phyloP scores from a whole-genome alignment of 192 early-diverging fungal genomes.

The Gamsiella multidivaricata region DNA sequence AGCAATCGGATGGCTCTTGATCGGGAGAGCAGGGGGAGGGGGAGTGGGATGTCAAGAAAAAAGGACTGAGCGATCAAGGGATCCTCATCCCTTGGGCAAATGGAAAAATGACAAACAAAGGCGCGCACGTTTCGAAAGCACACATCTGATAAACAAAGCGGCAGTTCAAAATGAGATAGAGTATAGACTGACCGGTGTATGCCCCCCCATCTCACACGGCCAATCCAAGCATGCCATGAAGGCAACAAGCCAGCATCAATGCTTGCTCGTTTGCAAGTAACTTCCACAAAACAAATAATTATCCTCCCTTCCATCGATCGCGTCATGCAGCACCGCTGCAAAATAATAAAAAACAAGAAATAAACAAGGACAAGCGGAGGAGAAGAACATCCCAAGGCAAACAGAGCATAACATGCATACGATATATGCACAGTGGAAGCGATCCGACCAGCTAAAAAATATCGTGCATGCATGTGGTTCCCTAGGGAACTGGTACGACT shows the following conservation, averaged over 20 bases:
- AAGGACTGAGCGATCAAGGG: neutral
- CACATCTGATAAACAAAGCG: neutral
- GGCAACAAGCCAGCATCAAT: neutral
- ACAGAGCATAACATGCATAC: neutral
- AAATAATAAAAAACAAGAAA: neutral
- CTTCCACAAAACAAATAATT: neutral
- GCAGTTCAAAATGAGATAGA: neutral
- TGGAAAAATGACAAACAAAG: neutral
- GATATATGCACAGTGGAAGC: neutral
- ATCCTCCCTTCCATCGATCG: neutral
- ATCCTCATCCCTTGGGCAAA: neutral
- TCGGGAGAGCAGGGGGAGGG: neutral
- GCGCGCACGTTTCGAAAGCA: neutral
- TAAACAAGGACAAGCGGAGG: neutral
- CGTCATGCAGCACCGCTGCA: neutral
- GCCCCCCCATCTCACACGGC: too few species aligned
- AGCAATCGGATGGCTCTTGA: neutral
- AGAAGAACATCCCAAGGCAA: neutral
- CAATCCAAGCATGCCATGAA: neutral
- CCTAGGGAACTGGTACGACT: too few species aligned
- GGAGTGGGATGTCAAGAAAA: too few species aligned
- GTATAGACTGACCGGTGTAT: neutral
- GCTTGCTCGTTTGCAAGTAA: neutral
- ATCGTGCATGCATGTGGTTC: neutral
- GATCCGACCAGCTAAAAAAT: neutral